Percentiles rank a stretch among this genome's conserved stretches.
Evolutionary conservation across 257 asterid genomes (phyloP).

Genomic region (Knoxia roxburghii): DNA sequence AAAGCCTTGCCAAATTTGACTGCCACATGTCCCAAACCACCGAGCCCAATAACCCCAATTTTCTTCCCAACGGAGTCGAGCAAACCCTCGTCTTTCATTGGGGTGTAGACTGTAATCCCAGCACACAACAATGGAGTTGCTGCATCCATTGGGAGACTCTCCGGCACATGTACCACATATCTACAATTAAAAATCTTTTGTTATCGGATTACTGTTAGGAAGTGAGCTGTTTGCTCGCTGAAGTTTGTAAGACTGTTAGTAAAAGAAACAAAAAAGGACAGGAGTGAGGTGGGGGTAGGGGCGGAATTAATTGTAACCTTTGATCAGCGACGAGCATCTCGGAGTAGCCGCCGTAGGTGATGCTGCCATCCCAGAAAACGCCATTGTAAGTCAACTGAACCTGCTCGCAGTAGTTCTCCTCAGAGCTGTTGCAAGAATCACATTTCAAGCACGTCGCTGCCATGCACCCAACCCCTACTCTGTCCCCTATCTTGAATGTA

Average conservation of each 20-base stretch:
- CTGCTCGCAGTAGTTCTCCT: conserved; percentile 76
- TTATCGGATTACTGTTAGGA: too few relatives aligned
- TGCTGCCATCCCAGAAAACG: conserved; percentile 83
- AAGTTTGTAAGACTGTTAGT: too few relatives aligned
- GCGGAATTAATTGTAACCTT: too few relatives aligned
- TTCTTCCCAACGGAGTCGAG: conserved; percentile 27
- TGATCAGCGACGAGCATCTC: conserved; percentile 59
- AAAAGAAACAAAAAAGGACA: too few relatives aligned
- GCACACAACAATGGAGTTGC: conserved; percentile 88
- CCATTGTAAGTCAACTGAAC: conserved; percentile 72
- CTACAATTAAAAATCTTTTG: conserved; percentile 22
- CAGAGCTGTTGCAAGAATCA: conserved; percentile 51
- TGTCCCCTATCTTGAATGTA: conserved; percentile 59
- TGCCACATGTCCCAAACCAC: background rate
- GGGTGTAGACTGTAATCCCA: conserved; percentile 61
- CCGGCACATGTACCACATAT: conserved; percentile 67
- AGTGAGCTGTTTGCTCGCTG: too few relatives aligned
- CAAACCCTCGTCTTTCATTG: conserved; percentile 59
- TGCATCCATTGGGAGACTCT: conserved; percentile 68
- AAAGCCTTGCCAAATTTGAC: background rate
- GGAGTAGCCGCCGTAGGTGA: conserved; percentile 93
- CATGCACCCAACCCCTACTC: conserved; percentile 82
- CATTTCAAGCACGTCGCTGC: conserved; percentile 78
- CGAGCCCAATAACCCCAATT: background rate
- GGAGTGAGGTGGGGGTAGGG: too few relatives aligned